Percentiles rank a stretch among this genome's conserved stretches.
Evolutionary conservation across 352 stramenopile species (phyloP).

Genomic region (Detonula confervacea): DNA sequence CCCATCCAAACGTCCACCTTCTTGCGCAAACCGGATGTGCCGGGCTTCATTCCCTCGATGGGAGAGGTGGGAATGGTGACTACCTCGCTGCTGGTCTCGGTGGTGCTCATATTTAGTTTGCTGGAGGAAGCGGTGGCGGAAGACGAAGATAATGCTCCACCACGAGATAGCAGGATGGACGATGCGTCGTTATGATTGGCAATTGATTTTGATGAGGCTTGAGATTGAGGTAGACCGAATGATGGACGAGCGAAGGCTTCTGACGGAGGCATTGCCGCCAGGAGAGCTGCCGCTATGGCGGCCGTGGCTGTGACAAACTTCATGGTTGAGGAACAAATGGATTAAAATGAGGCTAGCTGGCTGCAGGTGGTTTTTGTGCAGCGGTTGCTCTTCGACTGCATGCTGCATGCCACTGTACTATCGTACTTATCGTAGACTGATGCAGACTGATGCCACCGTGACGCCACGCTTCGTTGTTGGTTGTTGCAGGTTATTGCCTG

Average conservation of each 20-base stretch:
- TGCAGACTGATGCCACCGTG: no score
- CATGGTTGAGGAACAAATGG: no score
- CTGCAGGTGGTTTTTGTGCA: no score
- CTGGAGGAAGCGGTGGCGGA: background rate
- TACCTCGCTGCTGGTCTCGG: constrained; percentile 9
- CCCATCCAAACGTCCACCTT: constrained; percentile 94
- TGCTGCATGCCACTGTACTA: no score
- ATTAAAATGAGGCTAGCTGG: no score
- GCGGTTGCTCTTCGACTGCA: background rate
- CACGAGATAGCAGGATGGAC: no score
- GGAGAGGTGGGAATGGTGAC: constrained; percentile 84
- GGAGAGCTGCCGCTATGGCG: constrained; percentile 1
- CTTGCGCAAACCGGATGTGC: constrained; percentile 97
- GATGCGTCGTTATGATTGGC: no score
- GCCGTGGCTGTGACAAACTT: constrained; percentile 19
- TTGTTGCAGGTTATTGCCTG: no score
- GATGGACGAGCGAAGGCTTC: constrained; percentile 24
- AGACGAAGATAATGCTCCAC: no score
- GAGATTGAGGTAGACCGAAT: background rate
- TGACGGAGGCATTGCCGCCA: constrained; percentile 2
- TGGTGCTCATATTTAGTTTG: no score
- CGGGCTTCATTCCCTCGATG: constrained; percentile 95
- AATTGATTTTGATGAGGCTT: constrained; percentile 1
- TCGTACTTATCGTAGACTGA: no score
- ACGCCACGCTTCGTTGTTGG: no score